Evolutionary conservation across 106 monocot species (phyloP).

Genomic region (Acanthochlamys bracteata): DNA sequence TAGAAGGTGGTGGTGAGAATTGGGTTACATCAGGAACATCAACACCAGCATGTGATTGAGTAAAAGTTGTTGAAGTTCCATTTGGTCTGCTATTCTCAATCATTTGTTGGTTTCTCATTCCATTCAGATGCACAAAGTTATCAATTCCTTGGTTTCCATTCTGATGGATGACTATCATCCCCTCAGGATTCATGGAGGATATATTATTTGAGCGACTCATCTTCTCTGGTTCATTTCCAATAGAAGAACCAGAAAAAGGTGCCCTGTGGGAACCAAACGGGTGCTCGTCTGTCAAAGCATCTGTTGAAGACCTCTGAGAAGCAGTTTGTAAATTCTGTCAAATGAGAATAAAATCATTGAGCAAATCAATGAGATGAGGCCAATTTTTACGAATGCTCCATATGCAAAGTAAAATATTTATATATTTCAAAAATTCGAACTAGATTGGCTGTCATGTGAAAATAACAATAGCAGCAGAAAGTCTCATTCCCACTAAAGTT

Average conservation of each 20-base stretch:
- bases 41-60: slow-evolving; percentile 24
- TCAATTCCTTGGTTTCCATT: slow-evolving; percentile 33
- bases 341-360: background rate
- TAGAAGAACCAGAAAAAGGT: slow-evolving; percentile 13
- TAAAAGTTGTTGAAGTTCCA: slow-evolving; percentile 29
- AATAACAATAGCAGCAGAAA: no score
- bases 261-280: slow-evolving; percentile 13
- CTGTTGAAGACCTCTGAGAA: slow-evolving; percentile 18
- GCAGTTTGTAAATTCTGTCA: slow-evolving; percentile 45
- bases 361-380: no score
- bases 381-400: no score
- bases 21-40: slow-evolving; percentile 48
- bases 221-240: slow-evolving; percentile 26
- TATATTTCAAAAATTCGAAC: no score
- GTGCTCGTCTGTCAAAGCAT: slow-evolving; percentile 23
- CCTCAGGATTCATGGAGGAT: slow-evolving; percentile 22
- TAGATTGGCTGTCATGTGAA: no score
- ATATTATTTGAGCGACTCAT: slow-evolving; percentile 20
- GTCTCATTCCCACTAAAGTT: no score
- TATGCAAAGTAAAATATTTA: no score
- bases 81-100: slow-evolving; percentile 30
- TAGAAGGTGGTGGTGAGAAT: slow-evolving; percentile 64
- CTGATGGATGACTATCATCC: slow-evolving; percentile 25
- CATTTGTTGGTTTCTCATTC: slow-evolving; percentile 17
- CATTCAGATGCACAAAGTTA: slow-evolving; percentile 19